phyloP scores from a whole-genome alignment of 129 eudicot genomes.

The Erigeron canadensis region DNA sequence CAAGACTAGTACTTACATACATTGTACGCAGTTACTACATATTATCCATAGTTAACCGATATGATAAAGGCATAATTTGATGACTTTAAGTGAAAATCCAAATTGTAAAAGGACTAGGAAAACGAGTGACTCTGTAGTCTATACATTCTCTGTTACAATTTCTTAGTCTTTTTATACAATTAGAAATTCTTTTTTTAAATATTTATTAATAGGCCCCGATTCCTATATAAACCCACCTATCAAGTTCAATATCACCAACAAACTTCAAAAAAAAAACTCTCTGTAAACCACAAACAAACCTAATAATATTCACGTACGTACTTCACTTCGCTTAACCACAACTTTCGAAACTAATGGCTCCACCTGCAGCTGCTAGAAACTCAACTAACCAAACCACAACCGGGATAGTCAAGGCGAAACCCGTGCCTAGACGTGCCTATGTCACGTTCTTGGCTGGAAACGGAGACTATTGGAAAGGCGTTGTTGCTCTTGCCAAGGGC shows the following conservation, averaged over 20 bases:
- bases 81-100: too few relatives aligned
- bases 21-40: too few relatives aligned
- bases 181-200: background rate
- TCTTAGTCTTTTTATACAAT: too few relatives aligned
- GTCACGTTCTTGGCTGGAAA: conserved; percentile 80
- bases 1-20: too few relatives aligned
- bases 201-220: conserved; percentile 6
- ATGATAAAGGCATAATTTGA: too few relatives aligned
- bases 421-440: conserved; percentile 50
- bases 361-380: conserved; percentile 23
- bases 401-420: conserved; percentile 36
- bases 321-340: background rate
- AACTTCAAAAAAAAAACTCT: background rate
- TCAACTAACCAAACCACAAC: conserved; percentile 1
- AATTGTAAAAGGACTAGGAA: too few relatives aligned
- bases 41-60: too few relatives aligned
- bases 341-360: conserved; percentile 27
- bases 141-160: too few relatives aligned
- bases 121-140: too few relatives aligned
- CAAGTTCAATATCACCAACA: conserved; percentile 7
- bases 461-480: conserved; percentile 70
- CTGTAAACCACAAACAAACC: conserved; percentile 16
- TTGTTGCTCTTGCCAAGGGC: conserved; percentile 77
- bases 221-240: conserved; percentile 32
- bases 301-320: too few relatives aligned